These are phyloP conservation scores for Alternaria postmessia DNA, from an alignment of 2,329 filamentous ascomycete genomes.

Conservation along the genomic window DNA sequence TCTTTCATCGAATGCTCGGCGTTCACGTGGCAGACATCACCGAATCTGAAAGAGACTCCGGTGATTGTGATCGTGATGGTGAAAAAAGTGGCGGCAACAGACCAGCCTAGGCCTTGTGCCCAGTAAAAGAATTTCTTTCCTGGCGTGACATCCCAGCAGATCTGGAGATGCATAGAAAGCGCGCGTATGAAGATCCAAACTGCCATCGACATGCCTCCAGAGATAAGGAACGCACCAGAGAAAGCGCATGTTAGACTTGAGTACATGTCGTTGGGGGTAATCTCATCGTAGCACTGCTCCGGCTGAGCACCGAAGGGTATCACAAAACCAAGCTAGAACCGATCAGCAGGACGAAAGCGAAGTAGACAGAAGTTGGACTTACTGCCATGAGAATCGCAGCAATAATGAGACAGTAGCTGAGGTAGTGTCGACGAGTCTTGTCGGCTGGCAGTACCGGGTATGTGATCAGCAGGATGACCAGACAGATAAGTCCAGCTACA, in stretches of 20 bases:
- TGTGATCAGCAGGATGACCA: constrained; percentile 78
- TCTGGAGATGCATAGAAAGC: constrained; percentile 92
- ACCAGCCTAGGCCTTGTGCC: constrained; percentile 83
- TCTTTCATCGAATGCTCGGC: constrained; percentile 81
- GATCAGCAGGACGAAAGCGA: constrained; percentile 11
- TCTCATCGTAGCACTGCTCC: constrained; percentile 83
- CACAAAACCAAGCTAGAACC: constrained; percentile 81
- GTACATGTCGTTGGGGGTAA: constrained; percentile 93
- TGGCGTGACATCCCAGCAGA: constrained; percentile 94
- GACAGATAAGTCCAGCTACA: constrained; percentile 74
- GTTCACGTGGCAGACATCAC: constrained; percentile 92
- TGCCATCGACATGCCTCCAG: constrained; percentile 83
- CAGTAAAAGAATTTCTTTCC: constrained; percentile 89
- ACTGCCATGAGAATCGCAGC: constrained; percentile 82
- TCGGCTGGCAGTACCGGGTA: constrained; percentile 84
- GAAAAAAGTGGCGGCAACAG: constrained; percentile 78
- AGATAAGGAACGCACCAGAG: constrained; percentile 84
- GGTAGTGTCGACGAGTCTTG: constrained; percentile 89
- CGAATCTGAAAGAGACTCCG: constrained; percentile 93
- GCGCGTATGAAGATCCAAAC: constrained; percentile 93
- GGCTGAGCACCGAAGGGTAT: constrained; percentile 82
- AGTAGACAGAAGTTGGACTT: constrained; percentile 49
- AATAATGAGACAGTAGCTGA: constrained; percentile 85
- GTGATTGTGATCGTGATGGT: constrained; percentile 81
- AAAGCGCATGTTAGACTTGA: constrained; percentile 83